These are phyloP conservation scores for Neurospora sp. DNA, from an alignment of 495 filamentous ascomycete species.

Conservation along the genomic window DNA sequence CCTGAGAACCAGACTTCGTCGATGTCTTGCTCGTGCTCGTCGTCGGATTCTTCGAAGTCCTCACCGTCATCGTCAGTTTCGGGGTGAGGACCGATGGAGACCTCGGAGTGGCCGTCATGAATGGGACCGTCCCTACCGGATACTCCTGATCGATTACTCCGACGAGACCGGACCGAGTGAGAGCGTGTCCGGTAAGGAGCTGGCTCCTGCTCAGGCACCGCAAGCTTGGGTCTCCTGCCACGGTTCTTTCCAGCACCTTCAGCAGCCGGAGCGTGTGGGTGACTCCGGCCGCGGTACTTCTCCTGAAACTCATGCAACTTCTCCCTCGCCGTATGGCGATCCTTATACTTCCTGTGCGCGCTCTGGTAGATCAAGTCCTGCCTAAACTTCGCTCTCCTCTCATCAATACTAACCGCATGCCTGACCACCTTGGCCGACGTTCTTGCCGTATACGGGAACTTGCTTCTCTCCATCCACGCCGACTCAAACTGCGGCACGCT, in stretches of 20 bases:
- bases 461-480: slow-evolving; percentile 75
- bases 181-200: slow-evolving; percentile 38
- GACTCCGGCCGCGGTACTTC: slow-evolving; percentile 21
- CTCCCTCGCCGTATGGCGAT: slow-evolving; percentile 25
- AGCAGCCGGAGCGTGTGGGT: neutral
- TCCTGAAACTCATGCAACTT: slow-evolving; percentile 32
- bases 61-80: slow-evolving; percentile 26
- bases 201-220: slow-evolving; percentile 8
- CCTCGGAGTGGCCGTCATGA: slow-evolving; percentile 16
- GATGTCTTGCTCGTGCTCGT: slow-evolving; percentile 58
- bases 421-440: slow-evolving; percentile 60
- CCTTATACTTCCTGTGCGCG: slow-evolving; percentile 23
- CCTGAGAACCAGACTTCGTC: slow-evolving; percentile 81
- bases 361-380: slow-evolving; percentile 63
- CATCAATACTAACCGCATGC: slow-evolving; percentile 72
- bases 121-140: slow-evolving; percentile 12
- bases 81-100: slow-evolving; percentile 15
- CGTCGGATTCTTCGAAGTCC: slow-evolving; percentile 39
- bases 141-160: neutral
- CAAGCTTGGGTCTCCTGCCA: slow-evolving; percentile 8
- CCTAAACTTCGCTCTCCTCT: slow-evolving; percentile 59
- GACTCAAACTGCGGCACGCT: slow-evolving; percentile 73
- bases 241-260: neutral
- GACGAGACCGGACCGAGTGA: slow-evolving; percentile 19
- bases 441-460: slow-evolving; percentile 73